These are phyloP conservation scores for Jaenimonas drosophilae DNA, from an alignment of 208 protist species.

Conservation along the genomic window DNA sequence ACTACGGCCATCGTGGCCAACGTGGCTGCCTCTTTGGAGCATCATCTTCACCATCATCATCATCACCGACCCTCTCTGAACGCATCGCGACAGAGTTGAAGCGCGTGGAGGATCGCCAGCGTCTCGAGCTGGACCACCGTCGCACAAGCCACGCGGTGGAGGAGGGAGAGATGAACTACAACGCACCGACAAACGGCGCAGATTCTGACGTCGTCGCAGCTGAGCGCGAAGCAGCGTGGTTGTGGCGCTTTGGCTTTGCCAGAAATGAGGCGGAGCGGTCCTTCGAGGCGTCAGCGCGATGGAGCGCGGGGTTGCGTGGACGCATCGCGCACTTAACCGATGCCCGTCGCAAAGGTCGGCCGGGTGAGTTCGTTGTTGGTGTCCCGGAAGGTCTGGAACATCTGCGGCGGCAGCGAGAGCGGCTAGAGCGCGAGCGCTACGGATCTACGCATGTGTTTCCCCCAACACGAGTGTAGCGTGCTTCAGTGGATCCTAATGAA, in stretches of 20 bases:
- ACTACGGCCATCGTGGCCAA: constrained; percentile 58
- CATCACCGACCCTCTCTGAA: too few relatives aligned
- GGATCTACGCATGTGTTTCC: constrained; percentile 56
- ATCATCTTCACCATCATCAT: neutral
- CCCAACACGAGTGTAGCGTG: constrained; percentile 41
- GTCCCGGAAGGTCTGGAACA: constrained; percentile 79
- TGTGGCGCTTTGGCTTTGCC: constrained; percentile 79
- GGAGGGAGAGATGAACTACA: constrained; percentile 9
- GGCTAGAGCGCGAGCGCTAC: constrained; percentile 73
- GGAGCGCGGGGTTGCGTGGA: constrained; percentile 39
- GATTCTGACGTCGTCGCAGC: neutral
- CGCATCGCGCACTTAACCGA: constrained; percentile 80
- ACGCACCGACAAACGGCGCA: neutral
- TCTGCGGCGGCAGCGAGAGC: constrained; percentile 66
- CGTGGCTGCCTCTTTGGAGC: constrained; percentile 58
- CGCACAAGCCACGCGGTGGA: too few relatives aligned
- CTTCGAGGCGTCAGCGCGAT: constrained; percentile 45
- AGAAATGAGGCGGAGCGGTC: constrained; percentile 45
- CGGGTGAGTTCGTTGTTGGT: constrained; percentile 82
- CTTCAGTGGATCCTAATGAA: too few relatives aligned
- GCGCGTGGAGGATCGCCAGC: too few relatives aligned
- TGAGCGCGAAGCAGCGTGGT: constrained; percentile 44
- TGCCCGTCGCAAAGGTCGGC: constrained; percentile 54
- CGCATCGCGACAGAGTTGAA: too few relatives aligned
- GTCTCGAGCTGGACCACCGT: too few relatives aligned